phyloP scores from a whole-genome alignment of 2,329 filamentous ascomycete genomes.

The Whalleya microplaca region DNA sequence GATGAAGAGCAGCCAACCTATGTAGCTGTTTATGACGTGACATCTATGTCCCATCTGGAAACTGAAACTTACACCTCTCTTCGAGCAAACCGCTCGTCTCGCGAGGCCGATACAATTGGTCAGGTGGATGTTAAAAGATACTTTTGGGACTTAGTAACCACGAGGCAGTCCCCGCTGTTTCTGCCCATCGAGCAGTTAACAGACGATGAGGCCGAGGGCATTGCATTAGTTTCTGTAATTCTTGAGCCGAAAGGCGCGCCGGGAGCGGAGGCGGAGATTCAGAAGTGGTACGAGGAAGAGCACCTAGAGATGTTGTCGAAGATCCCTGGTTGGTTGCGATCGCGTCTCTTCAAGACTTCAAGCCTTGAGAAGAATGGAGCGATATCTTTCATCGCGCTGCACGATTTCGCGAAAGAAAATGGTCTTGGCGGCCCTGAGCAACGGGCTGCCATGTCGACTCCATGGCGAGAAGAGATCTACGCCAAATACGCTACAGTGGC shows the following conservation, averaged over 20 bases:
- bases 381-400: slow-evolving; percentile 66
- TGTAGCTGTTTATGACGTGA: slow-evolving; percentile 82
- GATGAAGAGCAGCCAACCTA: slow-evolving; percentile 69
- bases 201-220: slow-evolving; percentile 61
- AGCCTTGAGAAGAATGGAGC: slow-evolving; percentile 56
- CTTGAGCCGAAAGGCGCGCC: slow-evolving; percentile 57
- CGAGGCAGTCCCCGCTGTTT: slow-evolving; percentile 60
- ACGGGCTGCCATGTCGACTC: slow-evolving; percentile 64
- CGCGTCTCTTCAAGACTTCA: slow-evolving; percentile 70
- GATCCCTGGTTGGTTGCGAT: slow-evolving; percentile 78
- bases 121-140: slow-evolving; percentile 68
- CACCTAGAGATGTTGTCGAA: slow-evolving; percentile 73
- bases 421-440: slow-evolving; percentile 68
- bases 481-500: slow-evolving; percentile 60
- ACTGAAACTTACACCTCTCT: slow-evolving; percentile 71
- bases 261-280: slow-evolving; percentile 55
- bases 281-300: slow-evolving; percentile 75
- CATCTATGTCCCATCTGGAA: slow-evolving; percentile 71
- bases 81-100: slow-evolving; percentile 58
- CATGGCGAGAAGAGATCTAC: slow-evolving; percentile 63
- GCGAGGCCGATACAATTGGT: slow-evolving; percentile 58
- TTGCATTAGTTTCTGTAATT: slow-evolving; percentile 65
- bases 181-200: slow-evolving; percentile 61
- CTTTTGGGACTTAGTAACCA: slow-evolving; percentile 69
- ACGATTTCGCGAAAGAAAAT: slow-evolving; percentile 72